These are phyloP conservation scores for Apiospora rasikravindrae DNA, from an alignment of 2,329 filamentous ascomycete species.

Conservation along the genomic window DNA sequence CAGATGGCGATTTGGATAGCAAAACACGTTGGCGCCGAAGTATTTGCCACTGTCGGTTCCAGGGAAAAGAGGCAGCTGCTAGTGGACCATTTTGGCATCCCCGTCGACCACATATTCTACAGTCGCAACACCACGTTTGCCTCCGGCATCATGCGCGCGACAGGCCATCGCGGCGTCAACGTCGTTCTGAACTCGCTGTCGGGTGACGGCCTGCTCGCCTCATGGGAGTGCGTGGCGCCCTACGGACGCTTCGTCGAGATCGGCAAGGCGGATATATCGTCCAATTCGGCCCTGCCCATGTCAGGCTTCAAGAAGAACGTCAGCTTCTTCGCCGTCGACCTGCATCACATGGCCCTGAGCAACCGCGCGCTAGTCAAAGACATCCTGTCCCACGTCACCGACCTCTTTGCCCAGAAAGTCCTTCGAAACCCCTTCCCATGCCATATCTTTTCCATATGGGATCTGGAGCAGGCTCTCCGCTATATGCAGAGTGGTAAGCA, in stretches of 20 bases:
- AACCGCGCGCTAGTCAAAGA: neutral
- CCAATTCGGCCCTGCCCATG: neutral
- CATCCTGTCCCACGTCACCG: neutral
- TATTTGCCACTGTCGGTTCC: neutral
- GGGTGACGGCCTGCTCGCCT: constrained; percentile 26
- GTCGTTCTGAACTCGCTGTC: constrained; percentile 40
- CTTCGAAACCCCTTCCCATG: constrained; percentile 22
- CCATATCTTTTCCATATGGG: constrained; percentile 31
- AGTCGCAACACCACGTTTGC: neutral
- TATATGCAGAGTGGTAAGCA: constrained; percentile 1
- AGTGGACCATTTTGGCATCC: neutral
- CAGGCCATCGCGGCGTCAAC: neutral
- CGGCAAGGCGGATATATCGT: constrained; percentile 5
- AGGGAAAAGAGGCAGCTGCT: neutral
- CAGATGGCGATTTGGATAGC: neutral
- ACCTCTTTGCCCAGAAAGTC: too few species aligned
- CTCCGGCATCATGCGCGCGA: neutral
- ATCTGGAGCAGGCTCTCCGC: constrained; percentile 27
- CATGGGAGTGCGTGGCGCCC: constrained; percentile 1
- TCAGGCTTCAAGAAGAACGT: neutral
- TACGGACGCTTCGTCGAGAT: constrained; percentile 4
- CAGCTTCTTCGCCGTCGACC: neutral
- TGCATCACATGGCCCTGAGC: neutral
- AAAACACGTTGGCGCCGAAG: neutral
- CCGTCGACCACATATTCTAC: neutral